phyloP scores from a whole-genome alignment of 257 asterid species.

The Scutellaria barbata region DNA sequence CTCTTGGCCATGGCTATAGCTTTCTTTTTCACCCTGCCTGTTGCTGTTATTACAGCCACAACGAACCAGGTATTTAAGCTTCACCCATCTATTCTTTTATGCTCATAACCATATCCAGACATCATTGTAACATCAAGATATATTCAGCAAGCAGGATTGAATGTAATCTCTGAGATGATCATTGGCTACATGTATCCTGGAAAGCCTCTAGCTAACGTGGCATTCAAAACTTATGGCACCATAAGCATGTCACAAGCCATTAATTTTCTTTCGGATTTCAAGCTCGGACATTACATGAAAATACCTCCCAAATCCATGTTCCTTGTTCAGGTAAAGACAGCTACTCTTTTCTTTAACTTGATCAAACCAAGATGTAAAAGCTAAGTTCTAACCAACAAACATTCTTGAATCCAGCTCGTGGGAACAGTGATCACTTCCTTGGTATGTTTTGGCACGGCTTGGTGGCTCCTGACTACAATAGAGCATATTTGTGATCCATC shows the following conservation, averaged over 20 bases:
- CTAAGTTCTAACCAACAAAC: conserved; percentile 2
- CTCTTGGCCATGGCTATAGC: conserved; percentile 56
- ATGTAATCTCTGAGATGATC: conserved; percentile 67
- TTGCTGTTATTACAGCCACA: conserved; percentile 64
- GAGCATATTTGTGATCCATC: conserved; percentile 58
- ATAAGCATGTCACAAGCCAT: conserved; percentile 69
- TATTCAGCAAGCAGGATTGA: conserved; percentile 55
- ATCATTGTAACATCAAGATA: background rate
- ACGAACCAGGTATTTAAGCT: conserved; percentile 56
- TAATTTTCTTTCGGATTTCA: conserved; percentile 67
- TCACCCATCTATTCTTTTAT: background rate
- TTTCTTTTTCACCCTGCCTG: conserved; percentile 62
- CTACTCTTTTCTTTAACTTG: background rate
- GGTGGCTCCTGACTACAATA: conserved; percentile 71
- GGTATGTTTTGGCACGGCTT: conserved; percentile 65
- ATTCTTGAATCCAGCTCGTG: conserved; percentile 43
- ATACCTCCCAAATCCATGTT: conserved; percentile 81
- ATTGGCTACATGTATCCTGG: conserved; percentile 75
- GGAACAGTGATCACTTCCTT: conserved; percentile 66
- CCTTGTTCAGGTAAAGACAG: conserved; percentile 53
- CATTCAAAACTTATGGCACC: conserved; percentile 66
- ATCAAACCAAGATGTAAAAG: background rate
- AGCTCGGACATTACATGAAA: conserved; percentile 79
- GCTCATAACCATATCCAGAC: background rate
- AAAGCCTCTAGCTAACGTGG: conserved; percentile 64